These are phyloP conservation scores for Dioszegia hungarica DNA, from an alignment of 768 basidiomycete species.

Conservation along the genomic window DNA sequence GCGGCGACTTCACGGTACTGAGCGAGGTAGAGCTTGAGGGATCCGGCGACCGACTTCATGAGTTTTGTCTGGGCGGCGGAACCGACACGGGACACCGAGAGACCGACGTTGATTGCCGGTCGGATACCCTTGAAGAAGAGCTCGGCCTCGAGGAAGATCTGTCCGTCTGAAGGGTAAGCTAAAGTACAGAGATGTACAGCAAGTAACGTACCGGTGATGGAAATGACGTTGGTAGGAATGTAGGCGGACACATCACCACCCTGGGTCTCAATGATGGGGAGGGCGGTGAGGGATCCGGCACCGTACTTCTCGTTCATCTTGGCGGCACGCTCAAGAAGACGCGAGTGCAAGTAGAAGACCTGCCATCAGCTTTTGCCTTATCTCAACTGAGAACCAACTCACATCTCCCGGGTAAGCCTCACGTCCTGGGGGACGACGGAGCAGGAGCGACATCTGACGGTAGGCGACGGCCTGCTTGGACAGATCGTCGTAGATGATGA, in stretches of 20 bases:
- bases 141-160: constrained; percentile 99
- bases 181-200: no score
- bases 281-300: constrained; percentile 95
- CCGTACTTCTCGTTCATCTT: constrained; percentile 99
- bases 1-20: constrained; percentile 99
- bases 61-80: constrained; percentile 99
- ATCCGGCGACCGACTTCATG: constrained; percentile 99
- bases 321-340: constrained; percentile 98
- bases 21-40: constrained; percentile 97
- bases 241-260: constrained; percentile 99
- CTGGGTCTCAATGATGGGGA: constrained; percentile 99
- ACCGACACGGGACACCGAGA: constrained; percentile 99
- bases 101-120: constrained; percentile 99
- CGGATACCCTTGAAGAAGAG: constrained; percentile 99
- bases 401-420: constrained; percentile 91
- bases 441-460: constrained; percentile 99
- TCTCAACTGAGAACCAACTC: constrained; percentile 1
- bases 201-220: constrained; percentile 62
- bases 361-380: constrained; percentile 42
- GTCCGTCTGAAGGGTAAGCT: constrained; percentile 62
- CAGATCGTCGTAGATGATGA: constrained; percentile 99
- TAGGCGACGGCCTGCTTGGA: constrained; percentile 99
- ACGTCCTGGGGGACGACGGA: constrained; percentile 99
- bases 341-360: constrained; percentile 99
- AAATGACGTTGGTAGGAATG: constrained; percentile 91